Evolutionary conservation across 306 rosid species (phyloP).

Genomic region (Vigna hirtella): DNA sequence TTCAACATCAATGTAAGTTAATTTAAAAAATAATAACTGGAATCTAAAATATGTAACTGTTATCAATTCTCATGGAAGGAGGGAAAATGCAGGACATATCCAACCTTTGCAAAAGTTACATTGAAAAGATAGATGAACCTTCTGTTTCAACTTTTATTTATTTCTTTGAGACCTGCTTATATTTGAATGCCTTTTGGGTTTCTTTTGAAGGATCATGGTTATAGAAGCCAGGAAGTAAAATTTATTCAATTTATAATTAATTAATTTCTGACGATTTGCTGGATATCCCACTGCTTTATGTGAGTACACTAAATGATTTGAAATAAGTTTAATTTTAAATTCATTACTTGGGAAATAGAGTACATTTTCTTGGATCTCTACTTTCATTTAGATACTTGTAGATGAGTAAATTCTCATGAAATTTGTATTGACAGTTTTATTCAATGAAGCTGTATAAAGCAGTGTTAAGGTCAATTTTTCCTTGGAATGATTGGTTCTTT

Average conservation of each 20-base stretch:
- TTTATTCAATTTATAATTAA: constrained; percentile 2
- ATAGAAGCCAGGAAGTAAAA: constrained; percentile 4
- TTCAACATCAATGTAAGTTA: constrained; percentile 1
- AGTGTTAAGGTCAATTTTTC: background rate
- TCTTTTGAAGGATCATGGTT: constrained; percentile 4
- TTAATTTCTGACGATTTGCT: constrained; percentile 9
- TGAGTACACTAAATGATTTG: constrained; percentile 10
- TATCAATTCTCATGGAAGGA: constrained; percentile 5
- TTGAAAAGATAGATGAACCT: constrained; percentile 17
- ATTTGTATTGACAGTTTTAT: constrained; percentile 27
- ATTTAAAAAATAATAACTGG: constrained; percentile 9
- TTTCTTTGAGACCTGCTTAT: constrained; percentile 26
- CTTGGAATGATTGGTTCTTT: constrained; percentile 27
- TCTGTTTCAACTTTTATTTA: constrained; percentile 15
- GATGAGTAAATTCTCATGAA: background rate
- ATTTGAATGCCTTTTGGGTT: background rate
- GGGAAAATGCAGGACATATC: constrained; percentile 7
- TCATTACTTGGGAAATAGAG: background rate
- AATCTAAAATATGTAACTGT: constrained; percentile 10
- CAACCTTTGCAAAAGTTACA: background rate
- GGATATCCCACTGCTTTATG: constrained; percentile 14
- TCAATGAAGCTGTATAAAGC: constrained; percentile 3
- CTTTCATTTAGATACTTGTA: constrained; percentile 12
- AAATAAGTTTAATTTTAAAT: background rate
- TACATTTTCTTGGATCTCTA: constrained; percentile 1